Conservation (phyloP, 2,329 filamentous ascomycete genomes). For the Botrytis deweyae region DNA sequence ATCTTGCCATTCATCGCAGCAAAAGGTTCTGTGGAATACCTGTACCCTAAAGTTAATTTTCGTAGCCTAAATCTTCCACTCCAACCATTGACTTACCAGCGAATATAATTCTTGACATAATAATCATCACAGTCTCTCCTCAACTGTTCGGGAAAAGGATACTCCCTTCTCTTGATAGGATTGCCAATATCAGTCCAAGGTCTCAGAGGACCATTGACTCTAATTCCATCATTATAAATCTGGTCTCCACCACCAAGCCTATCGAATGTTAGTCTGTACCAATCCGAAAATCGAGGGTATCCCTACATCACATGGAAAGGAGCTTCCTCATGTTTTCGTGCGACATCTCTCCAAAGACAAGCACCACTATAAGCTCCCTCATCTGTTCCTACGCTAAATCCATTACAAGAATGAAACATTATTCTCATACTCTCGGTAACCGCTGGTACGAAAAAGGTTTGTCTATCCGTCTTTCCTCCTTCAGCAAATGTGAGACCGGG, state of each 20-base stretch:
- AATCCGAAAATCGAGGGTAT: constrained; percentile 46
- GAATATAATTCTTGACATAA: constrained; percentile 86
- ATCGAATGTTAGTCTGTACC: constrained; percentile 27
- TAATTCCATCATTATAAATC: constrained; percentile 92
- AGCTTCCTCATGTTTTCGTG: constrained; percentile 72
- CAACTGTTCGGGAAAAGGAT: constrained; percentile 74
- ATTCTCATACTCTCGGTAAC: constrained; percentile 88
- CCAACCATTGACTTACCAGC: constrained; percentile 51
- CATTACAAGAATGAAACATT: constrained; percentile 98
- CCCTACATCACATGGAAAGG: constrained; percentile 88
- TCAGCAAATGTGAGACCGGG: constrained; percentile 62
- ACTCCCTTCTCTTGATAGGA: constrained; percentile 75
- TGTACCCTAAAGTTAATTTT: constrained; percentile 52
- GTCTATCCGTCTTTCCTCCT: constrained; percentile 56
- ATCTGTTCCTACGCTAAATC: constrained; percentile 86
- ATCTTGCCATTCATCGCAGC: constrained; percentile 86
- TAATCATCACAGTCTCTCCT: constrained; percentile 84
- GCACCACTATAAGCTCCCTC: constrained; percentile 83
- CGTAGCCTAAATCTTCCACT: constrained; percentile 42
- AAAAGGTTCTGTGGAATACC: constrained; percentile 82
- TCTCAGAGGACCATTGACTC: constrained; percentile 78
- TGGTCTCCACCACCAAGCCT: constrained; percentile 93
- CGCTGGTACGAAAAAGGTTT: constrained; percentile 82
- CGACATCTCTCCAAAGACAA: constrained; percentile 92
- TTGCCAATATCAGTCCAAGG: constrained; percentile 83